phyloP scores from a whole-genome alignment of 108 stramenopile species.

The Pseudonitzschia multiseries region DNA sequence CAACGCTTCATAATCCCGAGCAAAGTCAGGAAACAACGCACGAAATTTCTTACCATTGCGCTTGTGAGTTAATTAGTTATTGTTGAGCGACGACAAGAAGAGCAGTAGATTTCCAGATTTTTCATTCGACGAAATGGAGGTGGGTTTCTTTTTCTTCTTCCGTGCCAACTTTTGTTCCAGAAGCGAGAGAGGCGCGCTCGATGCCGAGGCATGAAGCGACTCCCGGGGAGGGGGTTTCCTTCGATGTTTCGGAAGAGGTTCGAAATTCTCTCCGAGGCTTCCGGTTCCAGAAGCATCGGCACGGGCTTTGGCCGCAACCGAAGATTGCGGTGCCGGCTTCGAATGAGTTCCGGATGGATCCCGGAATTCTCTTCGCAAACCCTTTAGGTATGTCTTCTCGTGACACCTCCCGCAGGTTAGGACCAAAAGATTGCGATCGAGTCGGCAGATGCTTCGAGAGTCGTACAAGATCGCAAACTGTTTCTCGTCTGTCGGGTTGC shows the following conservation, averaged over 20 bases:
- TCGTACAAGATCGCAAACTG: background rate
- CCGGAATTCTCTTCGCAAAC: slow-evolving; percentile 13
- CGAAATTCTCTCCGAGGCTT: background rate
- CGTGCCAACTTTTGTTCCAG: slow-evolving; percentile 1
- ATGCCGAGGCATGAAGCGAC: background rate
- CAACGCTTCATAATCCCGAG: background rate
- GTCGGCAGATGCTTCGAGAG: slow-evolving; percentile 9
- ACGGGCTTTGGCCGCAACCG: background rate
- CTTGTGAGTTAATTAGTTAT: slow-evolving; percentile 4
- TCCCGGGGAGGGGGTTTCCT: background rate
- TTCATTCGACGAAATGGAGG: background rate
- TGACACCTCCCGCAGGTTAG: slow-evolving; percentile 29
- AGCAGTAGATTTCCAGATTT: slow-evolving; percentile 22
- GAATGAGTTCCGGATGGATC: background rate
- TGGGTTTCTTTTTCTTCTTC: slow-evolving; percentile 8
- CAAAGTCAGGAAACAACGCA: slow-evolving; percentile 12
- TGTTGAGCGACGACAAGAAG: slow-evolving; percentile 35
- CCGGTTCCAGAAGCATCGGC: background rate
- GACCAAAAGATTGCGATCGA: slow-evolving; percentile 32
- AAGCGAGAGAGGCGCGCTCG: background rate
- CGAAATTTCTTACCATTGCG: background rate
- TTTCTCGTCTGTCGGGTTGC: background rate
- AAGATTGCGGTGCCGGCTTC: background rate
- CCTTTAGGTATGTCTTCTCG: slow-evolving; percentile 18
- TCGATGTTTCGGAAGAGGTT: background rate